Evolutionary conservation across 805 yeast genomes (phyloP).

Genomic region (Ogataea philodendri): DNA sequence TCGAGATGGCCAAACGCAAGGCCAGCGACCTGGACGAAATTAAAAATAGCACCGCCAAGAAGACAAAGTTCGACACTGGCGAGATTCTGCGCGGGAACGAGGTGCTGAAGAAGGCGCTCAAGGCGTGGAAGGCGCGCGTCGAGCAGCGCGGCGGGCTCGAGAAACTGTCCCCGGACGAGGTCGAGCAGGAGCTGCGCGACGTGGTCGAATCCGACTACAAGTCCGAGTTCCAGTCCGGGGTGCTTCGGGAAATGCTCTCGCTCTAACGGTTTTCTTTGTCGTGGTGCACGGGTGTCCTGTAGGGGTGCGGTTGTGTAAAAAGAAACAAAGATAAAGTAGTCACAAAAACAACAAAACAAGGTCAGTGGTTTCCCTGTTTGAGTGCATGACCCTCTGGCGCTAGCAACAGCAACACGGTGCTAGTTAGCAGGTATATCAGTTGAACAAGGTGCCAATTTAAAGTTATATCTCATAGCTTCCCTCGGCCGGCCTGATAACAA

Average conservation of each 20-base stretch:
- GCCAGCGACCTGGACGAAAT: constrained; percentile 78
- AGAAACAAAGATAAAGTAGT: constrained; percentile 12
- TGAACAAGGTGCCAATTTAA: too few species aligned
- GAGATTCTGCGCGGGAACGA: constrained; percentile 58
- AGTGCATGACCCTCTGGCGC: too few species aligned
- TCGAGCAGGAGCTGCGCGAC: constrained; percentile 38
- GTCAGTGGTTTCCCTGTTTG: too few species aligned
- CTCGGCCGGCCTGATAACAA: constrained; percentile 4
- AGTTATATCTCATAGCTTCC: too few species aligned
- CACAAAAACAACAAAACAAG: too few species aligned
- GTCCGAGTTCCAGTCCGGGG: constrained; percentile 17
- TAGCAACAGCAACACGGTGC: too few species aligned
- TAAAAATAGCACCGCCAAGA: constrained; percentile 40
- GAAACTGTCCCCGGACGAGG: constrained; percentile 41
- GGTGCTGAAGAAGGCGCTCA: constrained; percentile 46
- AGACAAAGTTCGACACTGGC: constrained; percentile 47
- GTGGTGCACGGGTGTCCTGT: constrained; percentile 8
- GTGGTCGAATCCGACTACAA: constrained; percentile 32
- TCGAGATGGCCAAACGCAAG: constrained; percentile 93
- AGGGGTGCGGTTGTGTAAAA: constrained; percentile 1
- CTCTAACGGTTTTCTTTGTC: constrained; percentile 14
- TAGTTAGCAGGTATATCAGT: too few species aligned
- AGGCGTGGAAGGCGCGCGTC: constrained; percentile 52
- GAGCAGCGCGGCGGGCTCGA: constrained; percentile 44
- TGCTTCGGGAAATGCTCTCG: constrained; percentile 26